Percentiles rank a stretch among this genome's conserved stretches.
Evolutionary conservation across 2,329 filamentous ascomycete genomes (phyloP).

Genomic region (Akanthomyces muscarius): DNA sequence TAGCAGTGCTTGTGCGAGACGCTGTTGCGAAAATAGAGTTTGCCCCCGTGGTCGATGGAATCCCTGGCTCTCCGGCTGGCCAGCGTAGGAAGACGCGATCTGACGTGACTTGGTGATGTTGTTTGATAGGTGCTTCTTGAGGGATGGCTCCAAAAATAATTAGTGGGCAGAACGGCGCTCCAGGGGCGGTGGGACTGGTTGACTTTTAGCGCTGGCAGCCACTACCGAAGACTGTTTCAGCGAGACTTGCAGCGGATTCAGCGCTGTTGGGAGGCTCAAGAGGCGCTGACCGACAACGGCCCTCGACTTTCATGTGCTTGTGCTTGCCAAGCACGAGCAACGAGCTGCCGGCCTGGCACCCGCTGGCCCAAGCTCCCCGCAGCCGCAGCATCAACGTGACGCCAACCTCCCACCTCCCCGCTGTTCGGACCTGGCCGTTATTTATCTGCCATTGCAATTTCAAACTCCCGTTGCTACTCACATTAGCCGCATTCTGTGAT

Average conservation of each 20-base stretch:
- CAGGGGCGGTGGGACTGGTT: not conserved
- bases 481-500: not conserved
- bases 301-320: constrained; percentile 1
- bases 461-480: not conserved
- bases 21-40: not conserved
- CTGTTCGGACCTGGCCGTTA: constrained; percentile 3
- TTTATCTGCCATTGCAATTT: not conserved
- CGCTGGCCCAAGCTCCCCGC: constrained; percentile 26
- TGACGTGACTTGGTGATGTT: constrained; percentile 10
- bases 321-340: not conserved
- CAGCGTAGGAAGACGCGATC: not conserved
- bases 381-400: constrained; percentile 15
- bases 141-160: not conserved
- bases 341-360: not conserved
- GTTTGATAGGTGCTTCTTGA: not conserved
- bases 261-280: not conserved
- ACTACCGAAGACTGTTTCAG: not conserved
- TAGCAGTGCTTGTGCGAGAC: not conserved
- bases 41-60: not conserved
- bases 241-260: not conserved
- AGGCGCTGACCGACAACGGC: constrained; percentile 2
- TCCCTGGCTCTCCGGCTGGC: not conserved
- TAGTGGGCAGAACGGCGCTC: not conserved
- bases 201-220: not conserved
- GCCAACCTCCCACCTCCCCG: constrained; percentile 12